Percentiles rank a stretch among this genome's conserved stretches.
phyloP scores from a whole-genome alignment of 768 basidiomycete species.

The Suillus luteus region DNA sequence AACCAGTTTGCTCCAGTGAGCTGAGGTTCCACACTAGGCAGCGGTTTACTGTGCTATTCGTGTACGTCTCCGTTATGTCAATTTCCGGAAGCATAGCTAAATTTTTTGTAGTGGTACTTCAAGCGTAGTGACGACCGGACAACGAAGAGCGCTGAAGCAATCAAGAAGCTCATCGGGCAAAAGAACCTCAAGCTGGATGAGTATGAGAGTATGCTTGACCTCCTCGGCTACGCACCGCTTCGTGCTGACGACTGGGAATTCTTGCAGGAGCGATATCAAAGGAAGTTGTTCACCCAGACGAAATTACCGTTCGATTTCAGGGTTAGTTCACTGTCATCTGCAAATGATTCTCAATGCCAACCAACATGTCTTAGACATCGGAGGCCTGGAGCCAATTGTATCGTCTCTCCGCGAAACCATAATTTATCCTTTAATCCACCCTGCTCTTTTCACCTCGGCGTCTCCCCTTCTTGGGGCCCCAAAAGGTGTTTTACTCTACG shows the following conservation, averaged over 20 bases:
- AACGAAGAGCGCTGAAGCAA: slow-evolving; percentile 5
- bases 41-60: slow-evolving; percentile 7
- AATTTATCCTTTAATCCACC: slow-evolving; percentile 92
- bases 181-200: slow-evolving; percentile 79
- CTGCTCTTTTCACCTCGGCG: slow-evolving; percentile 79
- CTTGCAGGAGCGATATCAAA: slow-evolving; percentile 77
- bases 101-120: not conserved
- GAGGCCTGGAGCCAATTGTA: slow-evolving; percentile 90
- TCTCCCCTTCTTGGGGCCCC: slow-evolving; percentile 87
- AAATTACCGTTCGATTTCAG: slow-evolving; percentile 68
- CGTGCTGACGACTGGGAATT: slow-evolving; percentile 8
- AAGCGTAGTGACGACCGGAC: not conserved
- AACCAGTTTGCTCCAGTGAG: not conserved
- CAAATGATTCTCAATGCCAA: not conserved
- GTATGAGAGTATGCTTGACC: slow-evolving; percentile 74
- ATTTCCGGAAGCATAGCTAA: not conserved
- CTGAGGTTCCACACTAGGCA: not conserved
- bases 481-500: slow-evolving; percentile 94
- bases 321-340: slow-evolving; percentile 45
- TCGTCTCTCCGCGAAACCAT: slow-evolving; percentile 91
- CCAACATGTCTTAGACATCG: slow-evolving; percentile 61
- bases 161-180: slow-evolving; percentile 45
- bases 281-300: slow-evolving; percentile 83
- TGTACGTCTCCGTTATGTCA: not conserved
- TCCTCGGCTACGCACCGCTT: not conserved